Evolutionary conservation across 306 rosid genomes (phyloP), one percentile per base, ranked within the genome.

Genomic region (Malus fusca): DNA sequence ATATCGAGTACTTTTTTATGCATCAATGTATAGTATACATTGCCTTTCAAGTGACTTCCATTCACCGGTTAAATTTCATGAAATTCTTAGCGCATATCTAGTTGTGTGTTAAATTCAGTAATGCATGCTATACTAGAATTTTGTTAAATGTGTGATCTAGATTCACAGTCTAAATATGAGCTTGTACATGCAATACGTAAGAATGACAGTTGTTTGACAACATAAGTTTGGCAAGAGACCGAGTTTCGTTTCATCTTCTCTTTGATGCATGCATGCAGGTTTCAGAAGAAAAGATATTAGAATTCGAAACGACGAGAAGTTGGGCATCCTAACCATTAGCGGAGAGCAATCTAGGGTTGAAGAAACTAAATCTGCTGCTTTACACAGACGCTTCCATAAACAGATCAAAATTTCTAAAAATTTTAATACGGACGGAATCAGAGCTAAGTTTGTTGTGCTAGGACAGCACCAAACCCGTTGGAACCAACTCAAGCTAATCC

Each of bases 261-360:
- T 26, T 28, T 33, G 52, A 7, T 25, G 6, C 4, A 11, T 61
- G 3, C 6, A 18, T 77, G 28, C 44, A 85, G 88, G 73, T 18
- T 85, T 85, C 78, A 74, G 22, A 48, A 85, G 25, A 76, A 79
- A 82, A 66, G 70, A 85, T 4, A 40, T 85, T 21, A 80, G 71
- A 71, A 77, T 77, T 69, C 84, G 67, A 71, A 17, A 80, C 42
- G 42, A 71, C 21, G 46, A 0, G 42, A 7, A 26, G 31, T 8
- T 0, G 33, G 77, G 80, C 7, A 18, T 21, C 55, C 79, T 85
- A 10, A 53, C 66, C 8, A 42, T 85, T 12, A 73, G 78, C n/a
- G 88, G 86, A 7, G 79, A 80, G 58, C 72, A 76, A n/a, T 3
- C 61, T 2, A 5, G 35, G 23, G 28, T 22, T 22, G 70, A 71